A percentile compares a stretch with the other conserved stretches of the same genome.
These are phyloP conservation scores for Chlamydomonas schloesseri DNA, from an alignment of 139 green algal species.

Conservation along the genomic window DNA sequence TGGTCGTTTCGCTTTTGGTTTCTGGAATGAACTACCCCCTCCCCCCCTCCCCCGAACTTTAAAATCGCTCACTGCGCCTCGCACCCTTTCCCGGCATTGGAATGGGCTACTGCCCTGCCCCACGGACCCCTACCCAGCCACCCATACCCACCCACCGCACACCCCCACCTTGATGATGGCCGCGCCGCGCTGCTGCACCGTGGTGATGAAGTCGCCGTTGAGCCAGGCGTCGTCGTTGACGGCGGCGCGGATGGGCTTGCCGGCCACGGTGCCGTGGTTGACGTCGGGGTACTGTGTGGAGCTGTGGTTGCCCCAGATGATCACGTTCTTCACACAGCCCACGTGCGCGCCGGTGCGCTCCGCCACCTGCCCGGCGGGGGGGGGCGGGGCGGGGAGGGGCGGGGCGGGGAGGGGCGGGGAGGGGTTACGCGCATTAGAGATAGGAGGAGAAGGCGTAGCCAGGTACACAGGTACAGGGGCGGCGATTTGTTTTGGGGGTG, in stretches of 20 bases:
- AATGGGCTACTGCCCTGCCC: no score
- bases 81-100: no score
- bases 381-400: no score
- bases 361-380: conserved; percentile 66
- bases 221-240: conserved; percentile 83
- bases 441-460: no score
- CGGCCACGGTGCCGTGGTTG: conserved; percentile 87
- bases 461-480: no score
- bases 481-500: no score
- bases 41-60: no score
- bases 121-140: no score
- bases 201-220: conserved; percentile 88
- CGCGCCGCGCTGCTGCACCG: conserved; percentile 93
- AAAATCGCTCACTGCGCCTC: no score
- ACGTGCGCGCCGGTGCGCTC: conserved; percentile 77
- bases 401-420: no score
- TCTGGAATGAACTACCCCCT: no score
- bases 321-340: conserved; percentile 90
- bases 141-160: neutral
- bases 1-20: no score
- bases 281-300: conserved; percentile 96
- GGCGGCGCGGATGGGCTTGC: conserved; percentile 76
- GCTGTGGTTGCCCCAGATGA: conserved; percentile 98
- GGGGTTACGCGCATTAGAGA: neutral
- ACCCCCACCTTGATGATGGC: conserved; percentile 91